Evolutionary conservation across 2,329 filamentous ascomycete genomes (phyloP), one percentile per base, ranked within the genome.

Genomic region (Colletotrichum sublineola): DNA sequence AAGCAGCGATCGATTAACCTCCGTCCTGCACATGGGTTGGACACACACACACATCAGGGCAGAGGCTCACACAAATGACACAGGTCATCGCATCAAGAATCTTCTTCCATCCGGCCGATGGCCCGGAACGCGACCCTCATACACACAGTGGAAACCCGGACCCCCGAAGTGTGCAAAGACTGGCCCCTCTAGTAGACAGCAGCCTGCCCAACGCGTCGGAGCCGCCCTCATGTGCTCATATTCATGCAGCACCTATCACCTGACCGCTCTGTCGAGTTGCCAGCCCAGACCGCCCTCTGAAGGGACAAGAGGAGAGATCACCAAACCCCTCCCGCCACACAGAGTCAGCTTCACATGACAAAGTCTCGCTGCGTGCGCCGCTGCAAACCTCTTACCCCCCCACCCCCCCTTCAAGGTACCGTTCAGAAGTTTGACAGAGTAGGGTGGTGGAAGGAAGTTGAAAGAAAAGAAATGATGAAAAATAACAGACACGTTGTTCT

Each of bases 271-370:
- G 29, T 14, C 29, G 29, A 20, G 50, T 33, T 29, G 7, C 50
- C 29, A 53, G 29, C 29, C 8, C 12, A 4, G 15, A 29, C 50
- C 3, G 11, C 24, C 48, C 24, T 24, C 9, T 6, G 33, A 2
- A 6, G n/a, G 29, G n/a, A 36, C 15, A 33, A 57, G 12, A 15
- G 4, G n/a, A 29, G n/a, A 24, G 55, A 24, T 24, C 9, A 8
- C 33, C 15, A 40, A 24, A 24, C 24, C 24, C 40, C 38, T 29
- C 29, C 36, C 40, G 31, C 8, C 31, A 31, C 38, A 14, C 33
- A 55, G 7, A 52, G 63, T 31, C 33, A 44, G 50, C 53, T 72
- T 72, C 69, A 68, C 69, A 72, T 68, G 69, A 68, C 58, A 72
- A 63, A 68, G 52, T 68, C 38, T 53, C 46, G 50, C 62, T 68